These are phyloP conservation scores for Vaccinium darrowii DNA, from an alignment of 148 eudicot species.

Conservation along the genomic window DNA sequence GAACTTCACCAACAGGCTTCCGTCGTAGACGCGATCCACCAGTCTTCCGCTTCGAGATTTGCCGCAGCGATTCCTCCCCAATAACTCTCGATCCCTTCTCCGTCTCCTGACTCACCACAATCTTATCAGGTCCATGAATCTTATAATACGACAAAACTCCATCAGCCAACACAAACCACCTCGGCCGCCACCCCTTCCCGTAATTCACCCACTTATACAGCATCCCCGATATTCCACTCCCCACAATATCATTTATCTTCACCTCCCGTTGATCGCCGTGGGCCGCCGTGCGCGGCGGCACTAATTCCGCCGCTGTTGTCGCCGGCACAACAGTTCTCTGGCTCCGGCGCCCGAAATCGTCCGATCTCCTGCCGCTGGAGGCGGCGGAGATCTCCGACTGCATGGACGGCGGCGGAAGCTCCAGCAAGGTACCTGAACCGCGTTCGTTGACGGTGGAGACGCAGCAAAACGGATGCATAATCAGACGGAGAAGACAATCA, in stretches of 20 bases:
- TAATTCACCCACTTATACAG: constrained; percentile 88
- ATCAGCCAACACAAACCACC: constrained; percentile 85
- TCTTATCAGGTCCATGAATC: constrained; percentile 75
- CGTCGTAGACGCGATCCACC: constrained; percentile 23
- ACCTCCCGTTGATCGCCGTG: constrained; percentile 39
- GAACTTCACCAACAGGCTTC: constrained; percentile 76
- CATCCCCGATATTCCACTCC: constrained; percentile 64
- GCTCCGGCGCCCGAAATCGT: constrained; percentile 11
- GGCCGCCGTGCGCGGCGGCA: not conserved
- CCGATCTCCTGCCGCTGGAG: not conserved
- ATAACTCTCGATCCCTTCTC: constrained; percentile 67
- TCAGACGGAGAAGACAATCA: not conserved
- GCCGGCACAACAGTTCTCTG: not conserved
- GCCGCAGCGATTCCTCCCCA: constrained; percentile 68
- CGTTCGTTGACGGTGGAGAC: constrained; percentile 40
- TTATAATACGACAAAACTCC: constrained; percentile 83
- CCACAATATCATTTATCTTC: constrained; percentile 64
- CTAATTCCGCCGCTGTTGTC: not conserved
- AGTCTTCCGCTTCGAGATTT: constrained; percentile 35
- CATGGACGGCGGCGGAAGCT: not conserved
- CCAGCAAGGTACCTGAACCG: not conserved
- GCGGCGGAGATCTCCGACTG: not conserved
- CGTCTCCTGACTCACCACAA: constrained; percentile 44
- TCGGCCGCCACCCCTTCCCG: constrained; percentile 82
- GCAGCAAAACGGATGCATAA: constrained; percentile 72